Conservation (phyloP, 345 rosid species). For the Salix viminalis region DNA sequence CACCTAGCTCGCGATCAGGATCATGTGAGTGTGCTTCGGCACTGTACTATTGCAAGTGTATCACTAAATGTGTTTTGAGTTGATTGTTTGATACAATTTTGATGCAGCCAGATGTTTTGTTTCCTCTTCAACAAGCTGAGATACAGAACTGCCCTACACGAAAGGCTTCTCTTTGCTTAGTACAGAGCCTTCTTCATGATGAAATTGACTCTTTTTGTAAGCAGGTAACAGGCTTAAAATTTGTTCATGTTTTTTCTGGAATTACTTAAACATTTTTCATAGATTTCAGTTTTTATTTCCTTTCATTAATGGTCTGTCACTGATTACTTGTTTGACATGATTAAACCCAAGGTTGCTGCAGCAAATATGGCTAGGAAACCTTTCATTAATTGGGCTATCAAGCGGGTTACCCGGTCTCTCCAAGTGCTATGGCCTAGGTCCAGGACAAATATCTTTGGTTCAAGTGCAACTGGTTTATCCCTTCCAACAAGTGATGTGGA, state of each 20-base stretch:
- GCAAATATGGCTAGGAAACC: slow-evolving; percentile 81
- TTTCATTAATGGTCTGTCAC: slow-evolving; percentile 1
- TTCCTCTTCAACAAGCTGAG: slow-evolving; percentile 79
- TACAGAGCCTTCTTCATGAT: slow-evolving; percentile 67
- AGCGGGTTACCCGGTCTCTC: slow-evolving; percentile 89
- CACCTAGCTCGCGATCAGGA: slow-evolving; percentile 93
- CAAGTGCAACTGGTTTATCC: slow-evolving; percentile 90
- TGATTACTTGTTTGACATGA: slow-evolving; percentile 23
- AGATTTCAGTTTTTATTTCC: not conserved
- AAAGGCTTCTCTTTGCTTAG: slow-evolving; percentile 55
- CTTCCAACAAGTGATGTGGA: slow-evolving; percentile 98
- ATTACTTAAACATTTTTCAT: not conserved
- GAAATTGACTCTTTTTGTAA: slow-evolving; percentile 88
- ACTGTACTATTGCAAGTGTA: slow-evolving; percentile 7
- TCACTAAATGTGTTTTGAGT: slow-evolving; percentile 10
- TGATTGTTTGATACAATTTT: slow-evolving; percentile 30
- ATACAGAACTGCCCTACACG: slow-evolving; percentile 49
- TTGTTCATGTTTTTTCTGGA: slow-evolving; percentile 5
- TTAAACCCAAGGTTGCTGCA: slow-evolving; percentile 61
- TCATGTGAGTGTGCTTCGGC: slow-evolving; percentile 53
- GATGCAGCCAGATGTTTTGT: slow-evolving; percentile 82
- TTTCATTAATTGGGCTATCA: slow-evolving; percentile 89
- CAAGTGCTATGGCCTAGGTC: slow-evolving; percentile 99
- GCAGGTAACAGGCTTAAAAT: slow-evolving; percentile 46
- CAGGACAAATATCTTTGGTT: slow-evolving; percentile 85